These are phyloP conservation scores for Fusarium pseudonygamai DNA, from an alignment of 2,329 filamentous ascomycete species.

Conservation along the genomic window DNA sequence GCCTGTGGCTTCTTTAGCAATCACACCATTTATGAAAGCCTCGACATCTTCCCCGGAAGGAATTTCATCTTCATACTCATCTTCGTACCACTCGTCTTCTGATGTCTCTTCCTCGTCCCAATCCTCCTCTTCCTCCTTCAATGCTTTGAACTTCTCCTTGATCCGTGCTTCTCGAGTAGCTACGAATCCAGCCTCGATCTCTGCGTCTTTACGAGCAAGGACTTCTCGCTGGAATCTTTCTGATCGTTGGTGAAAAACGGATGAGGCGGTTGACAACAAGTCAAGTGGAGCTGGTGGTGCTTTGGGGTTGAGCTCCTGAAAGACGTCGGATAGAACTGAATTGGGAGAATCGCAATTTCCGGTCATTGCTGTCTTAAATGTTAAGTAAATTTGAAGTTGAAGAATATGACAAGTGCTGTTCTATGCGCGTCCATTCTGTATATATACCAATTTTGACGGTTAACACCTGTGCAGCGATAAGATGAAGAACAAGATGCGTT, in stretches of 20 bases:
- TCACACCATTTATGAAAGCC: conserved; percentile 10
- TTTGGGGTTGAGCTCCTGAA: background rate
- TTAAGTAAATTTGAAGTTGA: background rate
- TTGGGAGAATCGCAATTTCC: background rate
- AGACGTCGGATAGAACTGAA: background rate
- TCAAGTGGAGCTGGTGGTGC: conserved; percentile 13
- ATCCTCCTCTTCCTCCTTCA: background rate
- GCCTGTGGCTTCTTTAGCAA: conserved; percentile 1
- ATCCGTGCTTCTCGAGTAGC: background rate
- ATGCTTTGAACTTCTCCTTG: background rate
- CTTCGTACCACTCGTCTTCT: background rate
- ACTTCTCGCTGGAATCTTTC: background rate
- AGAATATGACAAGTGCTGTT: background rate
- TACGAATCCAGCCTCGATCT: background rate
- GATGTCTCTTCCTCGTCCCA: background rate
- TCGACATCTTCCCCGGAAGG: conserved; percentile 18
- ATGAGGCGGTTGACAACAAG: conserved; percentile 16
- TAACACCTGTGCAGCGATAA: background rate
- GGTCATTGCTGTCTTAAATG: background rate
- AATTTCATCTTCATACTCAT: background rate
- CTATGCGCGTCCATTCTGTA: background rate
- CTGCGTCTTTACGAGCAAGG: background rate
- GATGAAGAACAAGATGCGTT: background rate
- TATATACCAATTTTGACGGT: background rate
- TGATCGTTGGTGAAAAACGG: conserved; percentile 7